Base-by-base conservation (phyloP, 2,329 filamentous ascomycete genomes). In the Ramularia endophylla region DNA sequence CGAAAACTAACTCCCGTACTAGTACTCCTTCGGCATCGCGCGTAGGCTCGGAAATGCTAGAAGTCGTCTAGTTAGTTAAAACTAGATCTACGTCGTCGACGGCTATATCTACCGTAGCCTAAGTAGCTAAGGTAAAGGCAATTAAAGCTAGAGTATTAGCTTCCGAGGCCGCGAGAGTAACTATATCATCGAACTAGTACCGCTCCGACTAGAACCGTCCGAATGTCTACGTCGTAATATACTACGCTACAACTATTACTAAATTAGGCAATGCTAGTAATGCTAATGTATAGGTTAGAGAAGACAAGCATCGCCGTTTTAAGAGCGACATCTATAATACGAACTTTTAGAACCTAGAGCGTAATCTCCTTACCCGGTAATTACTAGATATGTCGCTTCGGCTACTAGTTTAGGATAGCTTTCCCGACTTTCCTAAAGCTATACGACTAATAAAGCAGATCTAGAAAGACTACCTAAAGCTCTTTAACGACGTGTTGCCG, bases 301-400 rank as follows among this genome's bases (percentile, higher is more conserved):
- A 35, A 35, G 32, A 35, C 18, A 35, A 35, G 32, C 18, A 35
- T 20, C 8, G 32, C 8, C n/a, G 12, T 12, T 35, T 35, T 35
- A 35, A 35, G 32, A 13, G 17, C 8, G n/a, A 17, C 11, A 35
- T 35, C 32, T 35, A 35, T 35, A 35, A 35, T 35, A 35, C 32
- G 17, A 35, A 35, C 16, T 35, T 35, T 12, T 35, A 35, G 32
- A 35, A 35, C 16, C 32, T 35, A 35, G 32, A 35, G 32, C 16
- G 16, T 18, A 18, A 35, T 18, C 16, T 35, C 13, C 17, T 35
- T 8, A 18, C 13, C 5, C 18, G 18, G 5, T 20, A 17, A 19
- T 35, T 16, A 8, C 5, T 35, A 5, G 16, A 35, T 13, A 35
- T 35, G 20, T n/a, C n/a, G 17, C 13, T 35, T 18, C 32, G 32